Percentiles rank a stretch among this genome's conserved stretches.
These are phyloP conservation scores for Termitomyces sp. DNA, from an alignment of 1,284 basidiomycete genomes.

Conservation along the genomic window DNA sequence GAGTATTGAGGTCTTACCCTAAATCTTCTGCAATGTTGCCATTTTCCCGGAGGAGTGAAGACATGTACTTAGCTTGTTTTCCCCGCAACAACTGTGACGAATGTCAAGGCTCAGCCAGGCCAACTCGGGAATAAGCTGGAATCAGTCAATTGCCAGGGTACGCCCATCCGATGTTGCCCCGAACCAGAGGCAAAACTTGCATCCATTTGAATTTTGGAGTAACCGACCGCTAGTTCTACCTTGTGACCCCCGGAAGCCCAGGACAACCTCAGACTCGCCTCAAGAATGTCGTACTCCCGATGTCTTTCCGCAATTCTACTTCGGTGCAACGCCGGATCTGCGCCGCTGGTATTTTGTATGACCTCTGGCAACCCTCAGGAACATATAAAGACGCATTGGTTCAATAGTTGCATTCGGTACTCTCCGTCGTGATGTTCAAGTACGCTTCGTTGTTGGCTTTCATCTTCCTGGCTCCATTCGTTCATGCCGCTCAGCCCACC, in stretches of 20 bases:
- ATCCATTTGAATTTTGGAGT: background rate
- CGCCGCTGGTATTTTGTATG: constrained; percentile 5
- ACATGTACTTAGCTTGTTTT: background rate
- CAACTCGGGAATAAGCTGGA: background rate
- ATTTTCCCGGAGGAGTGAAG: background rate
- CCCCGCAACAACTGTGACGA: background rate
- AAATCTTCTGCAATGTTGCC: background rate
- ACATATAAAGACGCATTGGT: constrained; percentile 12
- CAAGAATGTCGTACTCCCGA: constrained; percentile 30
- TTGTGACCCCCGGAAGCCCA: constrained; percentile 21
- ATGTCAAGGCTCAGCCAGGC: background rate
- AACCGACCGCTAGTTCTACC: constrained; percentile 20
- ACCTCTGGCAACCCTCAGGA: constrained; percentile 3
- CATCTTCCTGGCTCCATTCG: constrained; percentile 42
- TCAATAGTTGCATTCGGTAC: constrained; percentile 3
- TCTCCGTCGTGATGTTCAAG: constrained; percentile 40
- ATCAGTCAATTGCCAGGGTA: background rate
- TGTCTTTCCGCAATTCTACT: constrained; percentile 36
- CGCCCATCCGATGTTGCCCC: constrained; percentile 27
- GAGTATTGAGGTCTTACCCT: background rate
- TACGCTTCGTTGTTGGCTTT: constrained; percentile 43
- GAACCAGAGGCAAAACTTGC: constrained; percentile 14
- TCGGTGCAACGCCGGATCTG: constrained; percentile 43
- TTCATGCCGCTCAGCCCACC: constrained; percentile 37
- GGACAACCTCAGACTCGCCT: background rate